Evolutionary conservation across 2,329 filamentous ascomycete genomes (phyloP).

Genomic region (Xylaria sp.): DNA sequence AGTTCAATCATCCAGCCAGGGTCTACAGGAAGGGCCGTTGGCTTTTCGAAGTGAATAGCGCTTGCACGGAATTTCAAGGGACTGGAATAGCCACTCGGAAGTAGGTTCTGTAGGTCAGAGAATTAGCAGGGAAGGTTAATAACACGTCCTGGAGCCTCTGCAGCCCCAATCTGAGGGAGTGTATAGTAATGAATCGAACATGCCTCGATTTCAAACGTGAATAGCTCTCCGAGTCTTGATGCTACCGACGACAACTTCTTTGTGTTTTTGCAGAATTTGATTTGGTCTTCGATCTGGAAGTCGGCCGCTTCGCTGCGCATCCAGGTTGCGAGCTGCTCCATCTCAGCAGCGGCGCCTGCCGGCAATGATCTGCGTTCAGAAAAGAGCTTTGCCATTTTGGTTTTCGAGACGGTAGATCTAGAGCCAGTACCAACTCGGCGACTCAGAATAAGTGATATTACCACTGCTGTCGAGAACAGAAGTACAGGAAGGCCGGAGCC

Average conservation of each 20-base stretch:
- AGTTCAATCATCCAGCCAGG: background rate
- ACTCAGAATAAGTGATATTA: background rate
- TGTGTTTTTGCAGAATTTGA: background rate
- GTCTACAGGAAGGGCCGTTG: background rate
- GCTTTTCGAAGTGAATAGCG: constrained; percentile 11
- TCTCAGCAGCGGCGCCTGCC: background rate
- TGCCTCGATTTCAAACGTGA: background rate
- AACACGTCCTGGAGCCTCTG: background rate
- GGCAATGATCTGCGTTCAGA: background rate
- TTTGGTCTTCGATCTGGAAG: background rate
- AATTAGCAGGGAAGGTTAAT: background rate
- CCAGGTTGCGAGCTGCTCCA: background rate
- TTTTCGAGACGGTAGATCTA: too few relatives aligned
- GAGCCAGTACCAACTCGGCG: background rate
- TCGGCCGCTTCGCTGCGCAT: background rate
- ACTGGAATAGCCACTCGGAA: background rate
- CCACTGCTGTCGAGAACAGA: background rate
- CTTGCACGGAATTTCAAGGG: background rate
- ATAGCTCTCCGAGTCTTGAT: background rate
- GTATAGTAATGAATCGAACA: background rate
- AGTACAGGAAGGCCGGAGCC: background rate
- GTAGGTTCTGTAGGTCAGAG: background rate
- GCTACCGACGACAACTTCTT: background rate
- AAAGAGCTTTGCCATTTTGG: background rate
- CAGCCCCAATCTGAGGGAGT: too few relatives aligned